Conservation (phyloP, 1,139 yeast species). For the Magnusiomyces fungicola region DNA sequence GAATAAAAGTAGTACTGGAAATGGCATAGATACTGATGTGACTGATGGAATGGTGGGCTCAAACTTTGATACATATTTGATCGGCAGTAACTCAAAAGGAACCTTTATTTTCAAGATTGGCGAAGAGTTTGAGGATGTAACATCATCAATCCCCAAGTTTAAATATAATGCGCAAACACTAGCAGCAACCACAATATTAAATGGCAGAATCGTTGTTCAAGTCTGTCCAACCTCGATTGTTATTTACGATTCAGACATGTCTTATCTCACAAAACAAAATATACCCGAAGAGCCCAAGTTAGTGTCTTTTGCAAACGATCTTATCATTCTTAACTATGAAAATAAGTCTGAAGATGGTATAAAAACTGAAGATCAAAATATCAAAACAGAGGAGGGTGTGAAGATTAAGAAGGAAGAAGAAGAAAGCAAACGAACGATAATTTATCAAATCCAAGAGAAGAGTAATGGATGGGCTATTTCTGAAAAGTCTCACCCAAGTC, state of each 20-base stretch:
- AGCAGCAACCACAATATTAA: constrained; percentile 54
- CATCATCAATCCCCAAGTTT: constrained; percentile 46
- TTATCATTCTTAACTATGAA: constrained; percentile 7
- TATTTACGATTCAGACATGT: constrained; percentile 2
- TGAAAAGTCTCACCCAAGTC: neutral
- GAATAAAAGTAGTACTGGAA: neutral
- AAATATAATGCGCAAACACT: constrained; percentile 59
- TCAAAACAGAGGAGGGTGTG: neutral
- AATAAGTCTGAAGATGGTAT: neutral
- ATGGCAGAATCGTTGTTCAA: constrained; percentile 61
- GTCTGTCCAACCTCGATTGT: constrained; percentile 28
- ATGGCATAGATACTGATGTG: neutral
- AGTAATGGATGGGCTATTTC: neutral
- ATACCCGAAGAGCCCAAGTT: constrained; percentile 2
- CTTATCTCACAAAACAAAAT: neutral
- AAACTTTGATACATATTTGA: constrained; percentile 45
- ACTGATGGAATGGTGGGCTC: constrained; percentile 21
- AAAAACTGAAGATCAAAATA: too few relatives aligned
- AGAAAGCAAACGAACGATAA: neutral
- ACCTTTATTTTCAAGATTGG: constrained; percentile 62
- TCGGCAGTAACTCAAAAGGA: constrained; percentile 45
- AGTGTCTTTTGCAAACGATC: constrained; percentile 13
- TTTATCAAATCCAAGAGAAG: neutral
- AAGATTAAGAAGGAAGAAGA: neutral
- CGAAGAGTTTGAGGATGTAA: constrained; percentile 58